Conservation (phyloP, 1,284 basidiomycete genomes). For the Anthracocystis panici-leucophaei region DNA sequence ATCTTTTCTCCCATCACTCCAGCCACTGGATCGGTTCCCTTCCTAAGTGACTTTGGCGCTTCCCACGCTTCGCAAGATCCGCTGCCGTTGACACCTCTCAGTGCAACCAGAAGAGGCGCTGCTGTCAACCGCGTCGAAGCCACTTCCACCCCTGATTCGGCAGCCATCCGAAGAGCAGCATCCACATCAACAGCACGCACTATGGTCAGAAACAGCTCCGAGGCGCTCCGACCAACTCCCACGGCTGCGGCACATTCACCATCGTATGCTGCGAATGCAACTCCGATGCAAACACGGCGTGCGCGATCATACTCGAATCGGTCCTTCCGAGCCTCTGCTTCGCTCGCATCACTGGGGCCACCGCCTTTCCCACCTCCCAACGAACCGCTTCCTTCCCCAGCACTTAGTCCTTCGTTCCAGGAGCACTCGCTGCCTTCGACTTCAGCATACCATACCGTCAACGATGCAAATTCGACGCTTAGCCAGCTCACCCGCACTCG, state of each 20-base stretch:
- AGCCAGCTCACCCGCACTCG: slow-evolving; percentile 14
- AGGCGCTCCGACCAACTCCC: slow-evolving; percentile 35
- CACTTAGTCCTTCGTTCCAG: slow-evolving; percentile 36
- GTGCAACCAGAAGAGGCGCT: slow-evolving; percentile 46
- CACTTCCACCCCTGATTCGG: slow-evolving; percentile 15
- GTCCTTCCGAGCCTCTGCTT: slow-evolving; percentile 35
- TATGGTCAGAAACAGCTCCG: slow-evolving; percentile 13
- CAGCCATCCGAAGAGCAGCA: slow-evolving; percentile 28
- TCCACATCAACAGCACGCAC: slow-evolving; percentile 24
- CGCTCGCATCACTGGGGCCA: slow-evolving; percentile 34
- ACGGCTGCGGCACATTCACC: slow-evolving; percentile 19
- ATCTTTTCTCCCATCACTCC: slow-evolving; percentile 51
- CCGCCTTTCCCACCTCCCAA: slow-evolving; percentile 51
- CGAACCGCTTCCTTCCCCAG: slow-evolving; percentile 42
- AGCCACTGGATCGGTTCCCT: slow-evolving; percentile 9
- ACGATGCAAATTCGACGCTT: slow-evolving; percentile 20
- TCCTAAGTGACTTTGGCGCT: slow-evolving; percentile 3
- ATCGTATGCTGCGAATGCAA: slow-evolving; percentile 8
- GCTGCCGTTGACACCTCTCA: slow-evolving; percentile 45
- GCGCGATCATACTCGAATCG: slow-evolving; percentile 33
- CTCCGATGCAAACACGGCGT: slow-evolving; percentile 28
- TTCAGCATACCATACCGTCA: slow-evolving; percentile 24
- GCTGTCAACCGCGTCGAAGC: slow-evolving; percentile 18
- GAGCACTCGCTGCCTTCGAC: slow-evolving; percentile 27
- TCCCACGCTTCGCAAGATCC: slow-evolving; percentile 21